These are phyloP conservation scores for Whalleya microplaca DNA, from an alignment of 2,329 filamentous ascomycete species.

Conservation along the genomic window DNA sequence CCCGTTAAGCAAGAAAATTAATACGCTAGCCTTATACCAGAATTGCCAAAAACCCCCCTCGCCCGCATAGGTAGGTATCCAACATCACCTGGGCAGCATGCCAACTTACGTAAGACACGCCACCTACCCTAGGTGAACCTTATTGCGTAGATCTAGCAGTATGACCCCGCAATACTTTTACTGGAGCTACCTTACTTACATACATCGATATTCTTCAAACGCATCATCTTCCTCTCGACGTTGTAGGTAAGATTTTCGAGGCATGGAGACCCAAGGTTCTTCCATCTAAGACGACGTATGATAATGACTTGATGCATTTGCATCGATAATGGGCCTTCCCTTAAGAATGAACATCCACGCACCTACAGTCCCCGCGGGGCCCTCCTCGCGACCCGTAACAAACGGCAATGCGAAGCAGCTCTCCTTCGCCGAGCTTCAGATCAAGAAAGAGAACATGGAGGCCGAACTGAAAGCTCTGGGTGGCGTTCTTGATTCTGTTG, in stretches of 20 bases:
- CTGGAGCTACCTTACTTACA: too few species aligned
- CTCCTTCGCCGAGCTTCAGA: conserved; percentile 78
- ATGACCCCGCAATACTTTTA: too few species aligned
- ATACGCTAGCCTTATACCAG: too few species aligned
- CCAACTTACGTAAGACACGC: too few species aligned
- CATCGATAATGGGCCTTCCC: conserved; percentile 38
- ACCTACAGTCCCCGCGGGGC: conserved; percentile 71
- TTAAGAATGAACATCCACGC: conserved; percentile 61
- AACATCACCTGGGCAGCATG: too few species aligned
- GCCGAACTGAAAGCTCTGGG: conserved; percentile 84
- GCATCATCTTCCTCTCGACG: not conserved
- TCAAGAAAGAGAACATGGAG: conserved; percentile 83
- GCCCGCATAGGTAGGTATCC: too few species aligned
- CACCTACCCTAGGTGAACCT: too few species aligned
- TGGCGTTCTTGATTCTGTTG: conserved; percentile 84
- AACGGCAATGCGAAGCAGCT: conserved; percentile 68
- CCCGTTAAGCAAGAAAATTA: too few species aligned
- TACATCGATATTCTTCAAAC: too few species aligned
- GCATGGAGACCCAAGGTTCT: not conserved
- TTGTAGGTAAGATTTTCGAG: not conserved
- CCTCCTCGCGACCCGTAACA: conserved; percentile 62
- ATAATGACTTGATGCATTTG: conserved; percentile 28
- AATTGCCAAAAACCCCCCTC: too few species aligned
- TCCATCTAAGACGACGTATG: not conserved
- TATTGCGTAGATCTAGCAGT: too few species aligned